Evolutionary conservation across 1,284 basidiomycete genomes (phyloP), one percentile per base, ranked within the genome.

Genomic region (Leccinum subspadiceum): DNA sequence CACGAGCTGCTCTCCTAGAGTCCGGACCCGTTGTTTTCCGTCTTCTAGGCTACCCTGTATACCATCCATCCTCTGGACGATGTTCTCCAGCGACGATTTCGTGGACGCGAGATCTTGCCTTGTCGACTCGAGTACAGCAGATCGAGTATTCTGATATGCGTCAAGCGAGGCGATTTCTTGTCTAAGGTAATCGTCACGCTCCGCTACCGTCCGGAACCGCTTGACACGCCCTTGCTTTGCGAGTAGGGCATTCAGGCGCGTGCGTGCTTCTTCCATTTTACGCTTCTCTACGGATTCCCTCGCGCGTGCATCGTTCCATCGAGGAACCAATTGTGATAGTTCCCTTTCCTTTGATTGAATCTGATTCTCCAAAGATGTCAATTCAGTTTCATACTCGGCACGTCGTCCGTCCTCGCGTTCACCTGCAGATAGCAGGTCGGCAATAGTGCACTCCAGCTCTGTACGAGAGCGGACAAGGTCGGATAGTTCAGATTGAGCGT

Each of bases 161-260:
- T 85, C 79, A 60, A 94, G 82, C 3, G 88, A 84, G 2, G 81
- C 75, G 52, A 97, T 89, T 69, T 96, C 92, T 13, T 82, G 79
- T 15, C 77, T 81, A 29, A 98, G 79, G 70, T 85, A 96, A 20
- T 80, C 75, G 70, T 98, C 95, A 12, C 95, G 86, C 66, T 94
- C 93, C 0, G 82, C 81, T 69, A 88, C 87, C 12, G 90, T 92
- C n/a, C 84, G 78, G 78, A 96, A 98, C 66, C 91, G 92, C 56
- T 87, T 84, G 26, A 90, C 80, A 29, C 96, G 89, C 1, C 94
- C 94, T 72, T 93, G 93, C 72, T 97, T 97, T 7, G 91, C 87
- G 69, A 90, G 93, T 1, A 98, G 78, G 0, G 89, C 85, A 1
- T 84, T 80, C 3, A 97, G 78, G 54, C 81, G 82, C 0, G 90